Conservation (phyloP, 768 basidiomycete genomes). For the Chalciporus pseudorubinellus region DNA sequence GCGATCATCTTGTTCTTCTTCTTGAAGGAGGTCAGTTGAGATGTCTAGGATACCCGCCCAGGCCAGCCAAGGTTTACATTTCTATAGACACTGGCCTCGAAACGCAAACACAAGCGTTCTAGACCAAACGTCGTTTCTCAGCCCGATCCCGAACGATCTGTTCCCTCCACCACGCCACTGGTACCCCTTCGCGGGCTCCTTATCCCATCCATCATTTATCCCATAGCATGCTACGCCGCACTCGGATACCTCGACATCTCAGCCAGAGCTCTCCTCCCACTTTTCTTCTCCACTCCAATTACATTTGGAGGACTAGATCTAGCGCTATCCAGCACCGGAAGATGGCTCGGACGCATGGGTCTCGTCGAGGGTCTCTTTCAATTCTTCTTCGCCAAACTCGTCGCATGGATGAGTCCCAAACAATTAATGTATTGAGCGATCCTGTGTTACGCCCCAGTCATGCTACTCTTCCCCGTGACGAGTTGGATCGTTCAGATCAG, state of each 20-base stretch:
- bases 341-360: conserved; percentile 36
- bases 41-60: too few relatives aligned
- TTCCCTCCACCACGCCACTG: conserved; percentile 21
- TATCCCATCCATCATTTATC: conserved; percentile 31
- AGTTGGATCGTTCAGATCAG: conserved; percentile 42
- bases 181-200: conserved; percentile 43
- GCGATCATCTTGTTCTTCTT: conserved; percentile 43
- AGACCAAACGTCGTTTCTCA: background rate
- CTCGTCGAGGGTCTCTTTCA: conserved; percentile 39
- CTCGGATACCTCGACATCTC: conserved; percentile 40
- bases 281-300: conserved; percentile 40
- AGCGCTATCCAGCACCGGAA: conserved; percentile 37
- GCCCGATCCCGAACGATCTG: conserved; percentile 3
- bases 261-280: conserved; percentile 35
- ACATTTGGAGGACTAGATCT: conserved; percentile 39
- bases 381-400: conserved; percentile 36
- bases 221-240: conserved; percentile 33
- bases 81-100: conserved; percentile 11
- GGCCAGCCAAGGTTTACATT: conserved; percentile 7
- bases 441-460: conserved; percentile 19
- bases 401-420: conserved; percentile 37
- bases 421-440: conserved; percentile 28
- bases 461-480: conserved; percentile 34
- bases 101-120: background rate
- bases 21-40: conserved; percentile 49